Evolutionary conservation across 805 yeast genomes (phyloP).

Genomic region (Dipodascus geniculatus): DNA sequence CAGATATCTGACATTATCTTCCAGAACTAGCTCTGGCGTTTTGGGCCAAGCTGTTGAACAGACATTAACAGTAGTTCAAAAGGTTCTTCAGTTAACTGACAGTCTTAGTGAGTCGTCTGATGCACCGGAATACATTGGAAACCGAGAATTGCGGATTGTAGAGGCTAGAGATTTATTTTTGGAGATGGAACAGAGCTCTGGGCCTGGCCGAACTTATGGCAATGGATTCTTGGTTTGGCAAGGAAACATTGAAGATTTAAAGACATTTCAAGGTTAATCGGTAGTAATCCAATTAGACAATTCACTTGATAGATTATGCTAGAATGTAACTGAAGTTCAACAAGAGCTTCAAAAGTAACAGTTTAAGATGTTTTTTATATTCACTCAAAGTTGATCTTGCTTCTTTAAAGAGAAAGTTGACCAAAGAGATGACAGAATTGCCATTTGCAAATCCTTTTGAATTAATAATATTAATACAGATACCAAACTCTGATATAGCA

Average conservation of each 20-base stretch:
- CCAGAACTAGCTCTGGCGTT: not conserved
- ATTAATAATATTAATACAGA: no score
- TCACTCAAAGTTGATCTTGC: no score
- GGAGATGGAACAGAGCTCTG: not conserved
- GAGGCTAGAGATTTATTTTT: not conserved
- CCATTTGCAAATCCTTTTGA: no score
- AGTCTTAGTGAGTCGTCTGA: not conserved
- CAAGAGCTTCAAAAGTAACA: no score
- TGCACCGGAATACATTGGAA: not conserved
- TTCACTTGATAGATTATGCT: no score
- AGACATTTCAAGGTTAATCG: not conserved
- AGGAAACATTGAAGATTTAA: not conserved
- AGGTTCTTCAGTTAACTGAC: not conserved
- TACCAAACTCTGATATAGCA: no score
- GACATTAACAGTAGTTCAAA: not conserved
- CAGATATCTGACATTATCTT: constrained; percentile 30
- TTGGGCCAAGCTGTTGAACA: not conserved
- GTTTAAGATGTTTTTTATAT: no score
- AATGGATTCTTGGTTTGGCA: not conserved
- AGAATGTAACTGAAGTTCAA: no score
- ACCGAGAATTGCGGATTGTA: not conserved
- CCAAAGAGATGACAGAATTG: no score
- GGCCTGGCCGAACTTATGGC: not conserved
- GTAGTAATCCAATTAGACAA: not conserved
- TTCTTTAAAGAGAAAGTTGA: no score